A percentile compares a stretch with the other conserved stretches of the same genome.
Evolutionary conservation across 176 grass and related monocot genomes (phyloP).

Genomic region (Oryza meyeriana): DNA sequence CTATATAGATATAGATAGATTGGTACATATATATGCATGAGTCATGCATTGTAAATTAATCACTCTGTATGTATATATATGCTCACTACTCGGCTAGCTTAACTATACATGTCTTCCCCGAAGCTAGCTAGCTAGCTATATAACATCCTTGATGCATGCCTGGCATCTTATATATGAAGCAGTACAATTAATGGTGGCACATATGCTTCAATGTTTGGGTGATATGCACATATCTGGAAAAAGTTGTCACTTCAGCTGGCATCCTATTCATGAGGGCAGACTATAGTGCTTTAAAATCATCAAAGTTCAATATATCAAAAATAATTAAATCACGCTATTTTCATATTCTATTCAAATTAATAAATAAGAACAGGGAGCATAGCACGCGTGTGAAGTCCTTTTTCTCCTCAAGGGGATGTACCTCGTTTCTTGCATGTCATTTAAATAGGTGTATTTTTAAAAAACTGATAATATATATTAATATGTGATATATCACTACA

Average conservation of each 20-base stretch:
- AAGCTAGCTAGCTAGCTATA: not conserved
- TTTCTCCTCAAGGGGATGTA: too few relatives aligned
- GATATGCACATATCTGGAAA: not conserved
- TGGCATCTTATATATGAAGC: not conserved
- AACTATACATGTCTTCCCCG: not conserved
- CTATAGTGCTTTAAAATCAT: too few relatives aligned
- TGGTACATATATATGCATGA: constrained; percentile 13
- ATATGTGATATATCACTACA: too few relatives aligned
- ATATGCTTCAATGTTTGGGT: not conserved
- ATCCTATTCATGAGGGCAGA: not conserved
- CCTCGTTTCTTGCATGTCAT: too few relatives aligned
- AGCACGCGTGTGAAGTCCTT: too few relatives aligned
- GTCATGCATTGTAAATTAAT: constrained; percentile 6
- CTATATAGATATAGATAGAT: not conserved
- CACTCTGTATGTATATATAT: not conserved
- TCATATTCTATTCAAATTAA: too few relatives aligned
- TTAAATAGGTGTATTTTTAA: too few relatives aligned
- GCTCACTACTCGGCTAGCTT: not conserved
- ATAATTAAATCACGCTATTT: too few relatives aligned
- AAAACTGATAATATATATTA: too few relatives aligned
- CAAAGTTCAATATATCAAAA: too few relatives aligned
- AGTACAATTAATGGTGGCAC: not conserved
- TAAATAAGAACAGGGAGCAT: too few relatives aligned
- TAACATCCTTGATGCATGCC: not conserved
- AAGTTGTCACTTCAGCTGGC: not conserved